Percentiles rank a stretch among this genome's conserved stretches.
phyloP scores from a whole-genome alignment of 305 asterid genomes.

The Rubia balearica region DNA sequence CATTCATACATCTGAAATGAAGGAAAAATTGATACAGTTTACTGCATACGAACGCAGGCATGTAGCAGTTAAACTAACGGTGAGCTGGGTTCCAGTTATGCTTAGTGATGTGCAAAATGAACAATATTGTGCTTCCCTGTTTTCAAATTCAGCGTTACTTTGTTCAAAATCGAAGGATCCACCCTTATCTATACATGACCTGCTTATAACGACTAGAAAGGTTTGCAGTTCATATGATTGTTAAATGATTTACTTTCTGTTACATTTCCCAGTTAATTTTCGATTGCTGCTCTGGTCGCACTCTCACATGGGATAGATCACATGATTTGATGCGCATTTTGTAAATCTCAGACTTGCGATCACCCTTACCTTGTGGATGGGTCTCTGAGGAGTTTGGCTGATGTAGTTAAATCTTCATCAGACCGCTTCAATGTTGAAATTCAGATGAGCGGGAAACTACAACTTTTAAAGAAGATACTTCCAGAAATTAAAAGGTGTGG shows the following conservation, averaged over 20 bases:
- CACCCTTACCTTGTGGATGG: conserved; percentile 57
- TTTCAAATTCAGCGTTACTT: conserved; percentile 37
- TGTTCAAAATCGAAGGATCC: conserved; percentile 30
- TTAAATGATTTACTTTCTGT: conserved; percentile 11
- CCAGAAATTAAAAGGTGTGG: conserved; percentile 42
- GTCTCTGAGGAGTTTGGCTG: conserved; percentile 34
- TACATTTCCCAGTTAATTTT: conserved; percentile 8
- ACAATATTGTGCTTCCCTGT: conserved; percentile 48
- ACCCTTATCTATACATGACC: conserved; percentile 24
- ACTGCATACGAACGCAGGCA: conserved; percentile 22
- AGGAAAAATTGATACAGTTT: conserved; percentile 20
- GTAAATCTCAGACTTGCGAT: conserved; percentile 51
- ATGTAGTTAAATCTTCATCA: conserved; percentile 31
- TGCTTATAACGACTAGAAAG: conserved; percentile 41
- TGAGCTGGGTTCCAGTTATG: conserved; percentile 68
- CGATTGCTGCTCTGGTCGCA: conserved; percentile 3
- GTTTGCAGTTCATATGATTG: conserved; percentile 27
- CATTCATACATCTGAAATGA: conserved; percentile 20
- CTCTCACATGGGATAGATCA: conserved; percentile 11
- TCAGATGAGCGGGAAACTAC: conserved; percentile 49
- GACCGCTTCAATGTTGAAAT: conserved; percentile 46
- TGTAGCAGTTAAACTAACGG: conserved; percentile 27
- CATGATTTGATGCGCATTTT: conserved; percentile 14
- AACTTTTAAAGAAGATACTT: conserved; percentile 51
- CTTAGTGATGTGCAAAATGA: conserved; percentile 54